Evolutionary conservation across 2,329 filamentous ascomycete species (phyloP).

Genomic region (Neurospora sp.): DNA sequence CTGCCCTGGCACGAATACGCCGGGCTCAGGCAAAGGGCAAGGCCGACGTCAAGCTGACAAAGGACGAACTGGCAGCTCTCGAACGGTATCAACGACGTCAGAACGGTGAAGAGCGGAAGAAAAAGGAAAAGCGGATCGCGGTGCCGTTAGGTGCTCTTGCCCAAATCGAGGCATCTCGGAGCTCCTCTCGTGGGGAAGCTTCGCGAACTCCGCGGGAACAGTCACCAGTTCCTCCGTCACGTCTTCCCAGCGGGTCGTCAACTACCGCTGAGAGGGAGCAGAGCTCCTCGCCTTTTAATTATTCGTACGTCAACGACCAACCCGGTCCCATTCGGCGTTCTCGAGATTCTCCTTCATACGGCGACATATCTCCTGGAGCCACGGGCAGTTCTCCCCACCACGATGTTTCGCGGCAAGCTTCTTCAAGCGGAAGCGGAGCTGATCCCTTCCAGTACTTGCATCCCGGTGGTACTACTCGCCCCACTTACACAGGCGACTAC

Average conservation of each 20-base stretch:
- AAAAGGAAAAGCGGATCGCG: conserved; percentile 38
- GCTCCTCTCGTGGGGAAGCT: conserved; percentile 36
- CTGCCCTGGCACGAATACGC: conserved; percentile 70
- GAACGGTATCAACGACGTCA: conserved; percentile 57
- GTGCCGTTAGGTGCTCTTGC: conserved; percentile 26
- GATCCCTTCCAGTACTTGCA: not conserved
- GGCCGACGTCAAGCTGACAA: conserved; percentile 68
- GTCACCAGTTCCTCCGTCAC: conserved; percentile 29
- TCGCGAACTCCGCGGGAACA: conserved; percentile 31
- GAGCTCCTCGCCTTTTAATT: conserved; percentile 34
- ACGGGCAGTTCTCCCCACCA: not conserved
- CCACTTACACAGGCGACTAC: not conserved
- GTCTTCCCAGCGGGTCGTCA: conserved; percentile 13
- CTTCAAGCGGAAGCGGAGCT: not conserved
- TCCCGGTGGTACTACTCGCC: not conserved
- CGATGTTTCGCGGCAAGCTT: not conserved
- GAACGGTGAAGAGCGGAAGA: conserved; percentile 29
- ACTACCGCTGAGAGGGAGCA: conserved; percentile 22
- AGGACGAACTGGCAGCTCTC: conserved; percentile 71
- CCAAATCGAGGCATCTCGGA: not conserved
- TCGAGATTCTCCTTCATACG: not conserved
- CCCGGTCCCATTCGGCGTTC: conserved; percentile 29
- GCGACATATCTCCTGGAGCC: not conserved
- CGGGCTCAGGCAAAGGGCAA: conserved; percentile 68
- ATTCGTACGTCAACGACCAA: conserved; percentile 30